Conservation (phyloP, 768 basidiomycete genomes). For the Ramaria rubella region DNA sequence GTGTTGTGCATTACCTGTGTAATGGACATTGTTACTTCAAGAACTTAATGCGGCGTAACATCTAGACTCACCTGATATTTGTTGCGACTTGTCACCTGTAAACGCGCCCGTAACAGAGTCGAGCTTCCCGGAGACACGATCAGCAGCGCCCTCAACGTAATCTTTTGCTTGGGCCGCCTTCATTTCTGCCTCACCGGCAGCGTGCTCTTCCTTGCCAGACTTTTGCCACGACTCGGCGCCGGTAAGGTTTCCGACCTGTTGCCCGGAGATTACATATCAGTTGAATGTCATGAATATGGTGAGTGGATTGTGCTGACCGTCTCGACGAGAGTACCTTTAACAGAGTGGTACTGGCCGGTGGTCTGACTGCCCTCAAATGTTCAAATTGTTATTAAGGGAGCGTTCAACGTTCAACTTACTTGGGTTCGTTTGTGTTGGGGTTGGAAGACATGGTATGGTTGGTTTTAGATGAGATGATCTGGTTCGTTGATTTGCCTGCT, state of each 20-base stretch:
- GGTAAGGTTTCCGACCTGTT: constrained; percentile 11
- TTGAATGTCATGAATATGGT: background rate
- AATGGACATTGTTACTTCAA: background rate
- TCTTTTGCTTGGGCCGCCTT: constrained; percentile 17
- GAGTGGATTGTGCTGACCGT: constrained; percentile 8
- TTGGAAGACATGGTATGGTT: too few relatives aligned
- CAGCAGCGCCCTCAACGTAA: constrained; percentile 6
- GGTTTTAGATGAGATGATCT: too few relatives aligned
- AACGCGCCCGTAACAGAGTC: constrained; percentile 12
- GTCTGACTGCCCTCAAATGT: too few relatives aligned
- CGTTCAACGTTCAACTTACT: too few relatives aligned
- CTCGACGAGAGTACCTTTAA: constrained; percentile 34
- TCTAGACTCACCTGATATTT: constrained; percentile 2
- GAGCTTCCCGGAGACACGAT: background rate
- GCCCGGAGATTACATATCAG: background rate
- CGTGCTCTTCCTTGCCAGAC: constrained; percentile 14
- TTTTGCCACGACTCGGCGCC: constrained; percentile 10
- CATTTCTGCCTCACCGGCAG: constrained; percentile 18
- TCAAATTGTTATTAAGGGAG: too few relatives aligned
- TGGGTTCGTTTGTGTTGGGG: too few relatives aligned
- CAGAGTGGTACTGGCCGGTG: constrained; percentile 34
- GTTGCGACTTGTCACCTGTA: constrained; percentile 11
- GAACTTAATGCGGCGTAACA: background rate
- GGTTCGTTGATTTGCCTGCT: too few relatives aligned
- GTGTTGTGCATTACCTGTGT: background rate